A percentile compares a stretch with the other conserved stretches of the same genome.
phyloP scores from a whole-genome alignment of 2,329 filamentous ascomycete species.

The Grosmannia serpens region DNA sequence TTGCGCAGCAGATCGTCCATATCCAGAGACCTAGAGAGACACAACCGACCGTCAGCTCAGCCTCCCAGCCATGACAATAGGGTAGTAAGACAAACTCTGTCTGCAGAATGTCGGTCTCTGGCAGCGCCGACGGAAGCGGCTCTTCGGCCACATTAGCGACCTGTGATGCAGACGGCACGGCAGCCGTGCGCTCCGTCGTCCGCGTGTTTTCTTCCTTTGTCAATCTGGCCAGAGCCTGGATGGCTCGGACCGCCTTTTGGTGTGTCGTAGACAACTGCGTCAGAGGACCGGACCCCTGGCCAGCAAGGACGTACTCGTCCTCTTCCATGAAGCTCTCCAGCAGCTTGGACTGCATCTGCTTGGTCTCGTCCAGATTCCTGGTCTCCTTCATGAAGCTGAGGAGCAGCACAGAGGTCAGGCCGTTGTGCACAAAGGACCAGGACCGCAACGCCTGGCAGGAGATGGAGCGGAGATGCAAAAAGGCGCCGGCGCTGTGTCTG shows the following conservation, averaged over 20 bases:
- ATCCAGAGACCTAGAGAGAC: neutral
- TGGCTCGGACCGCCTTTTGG: neutral
- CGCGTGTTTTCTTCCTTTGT: too few species aligned
- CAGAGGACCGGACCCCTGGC: too few species aligned
- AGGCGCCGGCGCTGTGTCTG: neutral
- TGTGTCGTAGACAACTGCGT: neutral
- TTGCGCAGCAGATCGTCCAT: neutral
- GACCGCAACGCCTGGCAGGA: neutral
- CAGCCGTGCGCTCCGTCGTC: too few species aligned
- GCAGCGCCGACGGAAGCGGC: too few species aligned
- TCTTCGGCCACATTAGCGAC: too few species aligned
- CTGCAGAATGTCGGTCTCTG: too few species aligned
- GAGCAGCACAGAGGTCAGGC: neutral
- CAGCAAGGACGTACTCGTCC: too few species aligned
- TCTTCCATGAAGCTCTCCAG: neutral
- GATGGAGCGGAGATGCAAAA: neutral
- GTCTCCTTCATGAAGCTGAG: neutral
- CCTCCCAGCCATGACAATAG: neutral
- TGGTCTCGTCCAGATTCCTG: neutral
- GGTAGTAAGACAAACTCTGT: too few species aligned
- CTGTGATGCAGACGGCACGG: too few species aligned
- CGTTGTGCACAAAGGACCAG: neutral
- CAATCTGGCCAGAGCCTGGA: too few species aligned
- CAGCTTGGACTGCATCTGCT: neutral
- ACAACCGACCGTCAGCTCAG: neutral